Conservation (phyloP, 495 filamentous ascomycete genomes). For the Aspergillus bertholletiae region DNA sequence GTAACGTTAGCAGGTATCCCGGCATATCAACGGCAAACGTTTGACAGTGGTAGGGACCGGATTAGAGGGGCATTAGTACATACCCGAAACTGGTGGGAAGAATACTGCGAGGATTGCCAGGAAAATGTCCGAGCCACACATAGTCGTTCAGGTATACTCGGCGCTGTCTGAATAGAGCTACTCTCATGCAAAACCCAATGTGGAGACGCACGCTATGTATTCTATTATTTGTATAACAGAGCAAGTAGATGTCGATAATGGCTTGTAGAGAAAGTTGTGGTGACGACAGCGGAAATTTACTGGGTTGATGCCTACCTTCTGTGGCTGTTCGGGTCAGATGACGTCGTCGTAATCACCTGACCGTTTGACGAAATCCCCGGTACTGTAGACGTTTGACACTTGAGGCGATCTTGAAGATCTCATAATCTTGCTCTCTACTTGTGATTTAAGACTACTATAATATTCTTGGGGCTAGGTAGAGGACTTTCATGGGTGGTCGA, state of each 20-base stretch:
- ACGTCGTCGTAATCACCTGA: conserved; percentile 6
- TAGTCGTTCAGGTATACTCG: conserved; percentile 24
- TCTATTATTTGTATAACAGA: not conserved
- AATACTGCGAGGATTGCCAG: conserved; percentile 84
- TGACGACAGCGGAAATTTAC: not conserved
- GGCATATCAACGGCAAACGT: conserved; percentile 4
- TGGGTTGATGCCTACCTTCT: not conserved
- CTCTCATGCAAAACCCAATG: not conserved
- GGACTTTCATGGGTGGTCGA: too few relatives aligned
- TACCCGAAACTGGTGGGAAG: conserved; percentile 91
- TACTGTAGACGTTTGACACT: too few relatives aligned
- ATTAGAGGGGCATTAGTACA: conserved; percentile 25
- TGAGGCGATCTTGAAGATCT: too few relatives aligned
- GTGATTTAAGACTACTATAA: too few relatives aligned
- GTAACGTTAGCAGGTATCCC: conserved; percentile 2
- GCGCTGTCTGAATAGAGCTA: not conserved
- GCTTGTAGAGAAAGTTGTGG: not conserved
- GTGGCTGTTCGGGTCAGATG: conserved; percentile 2
- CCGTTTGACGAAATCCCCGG: too few relatives aligned
- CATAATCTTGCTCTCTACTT: too few relatives aligned
- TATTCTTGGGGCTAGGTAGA: too few relatives aligned
- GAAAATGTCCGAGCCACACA: conserved; percentile 82
- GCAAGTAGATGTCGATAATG: not conserved
- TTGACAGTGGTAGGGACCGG: conserved; percentile 11
- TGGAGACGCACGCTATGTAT: not conserved